These are phyloP conservation scores for Oldenlandia corymbosa DNA, from an alignment of 257 asterid species.

Conservation along the genomic window DNA sequence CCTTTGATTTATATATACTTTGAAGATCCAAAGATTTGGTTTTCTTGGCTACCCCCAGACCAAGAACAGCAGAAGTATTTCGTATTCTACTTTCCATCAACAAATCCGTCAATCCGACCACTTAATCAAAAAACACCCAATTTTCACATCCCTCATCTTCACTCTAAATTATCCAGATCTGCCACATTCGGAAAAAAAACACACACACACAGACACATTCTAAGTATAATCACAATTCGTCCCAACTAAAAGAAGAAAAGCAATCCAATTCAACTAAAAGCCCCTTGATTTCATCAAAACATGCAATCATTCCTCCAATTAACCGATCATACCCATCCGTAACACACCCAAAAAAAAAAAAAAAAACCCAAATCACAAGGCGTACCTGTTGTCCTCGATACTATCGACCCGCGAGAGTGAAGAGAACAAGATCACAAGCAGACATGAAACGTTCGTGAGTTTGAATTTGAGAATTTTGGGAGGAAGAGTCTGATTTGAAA, in stretches of 20 bases:
- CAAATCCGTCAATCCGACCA: slow-evolving; percentile 41
- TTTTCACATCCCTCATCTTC: slow-evolving; percentile 31
- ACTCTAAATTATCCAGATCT: slow-evolving; percentile 58
- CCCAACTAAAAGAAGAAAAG: not conserved
- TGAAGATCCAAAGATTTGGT: slow-evolving; percentile 82
- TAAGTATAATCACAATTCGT: slow-evolving; percentile 7
- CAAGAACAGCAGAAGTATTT: slow-evolving; percentile 35
- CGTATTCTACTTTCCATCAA: slow-evolving; percentile 70
- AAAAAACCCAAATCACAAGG: not conserved
- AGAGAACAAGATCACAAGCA: slow-evolving; percentile 44
- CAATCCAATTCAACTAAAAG: slow-evolving; percentile 9
- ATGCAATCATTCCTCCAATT: not conserved
- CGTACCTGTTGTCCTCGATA: slow-evolving; percentile 45
- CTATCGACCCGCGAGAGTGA: slow-evolving; percentile 29
- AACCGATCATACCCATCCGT: slow-evolving; percentile 14
- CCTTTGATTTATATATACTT: slow-evolving; percentile 54
- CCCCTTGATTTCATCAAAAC: slow-evolving; percentile 10
- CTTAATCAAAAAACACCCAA: slow-evolving; percentile 24
- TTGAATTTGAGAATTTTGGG: slow-evolving; percentile 31
- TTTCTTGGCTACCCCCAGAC: slow-evolving; percentile 55
- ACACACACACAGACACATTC: slow-evolving; percentile 4
- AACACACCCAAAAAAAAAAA: not conserved
- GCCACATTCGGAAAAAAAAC: slow-evolving; percentile 27
- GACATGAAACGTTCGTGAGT: slow-evolving; percentile 13
- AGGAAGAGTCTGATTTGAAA: slow-evolving; percentile 43